These are phyloP conservation scores for Fusarium subglutinans DNA, from an alignment of 2,329 filamentous ascomycete species.

Conservation along the genomic window DNA sequence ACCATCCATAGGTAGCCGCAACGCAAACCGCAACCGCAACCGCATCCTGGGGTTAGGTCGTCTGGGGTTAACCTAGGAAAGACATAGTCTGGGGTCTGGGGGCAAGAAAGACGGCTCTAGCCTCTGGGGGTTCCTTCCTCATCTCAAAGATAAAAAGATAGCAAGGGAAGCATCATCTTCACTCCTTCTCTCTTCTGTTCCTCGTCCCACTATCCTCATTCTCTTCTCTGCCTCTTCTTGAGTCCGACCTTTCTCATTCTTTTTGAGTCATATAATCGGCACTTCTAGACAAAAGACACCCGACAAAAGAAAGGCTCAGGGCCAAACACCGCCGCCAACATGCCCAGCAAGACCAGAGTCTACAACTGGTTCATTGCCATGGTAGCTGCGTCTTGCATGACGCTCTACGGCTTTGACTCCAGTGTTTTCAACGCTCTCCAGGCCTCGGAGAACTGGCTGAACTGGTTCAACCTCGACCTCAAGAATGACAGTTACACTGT, in stretches of 20 bases:
- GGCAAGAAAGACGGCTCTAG: constrained; percentile 21
- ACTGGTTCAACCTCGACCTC: constrained; percentile 65
- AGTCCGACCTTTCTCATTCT: neutral
- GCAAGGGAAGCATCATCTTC: constrained; percentile 8
- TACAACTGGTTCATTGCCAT: constrained; percentile 67
- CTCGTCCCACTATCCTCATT: constrained; percentile 4
- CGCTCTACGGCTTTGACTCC: constrained; percentile 78
- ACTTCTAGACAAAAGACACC: neutral
- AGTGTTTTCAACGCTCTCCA: constrained; percentile 79
- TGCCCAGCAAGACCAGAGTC: constrained; percentile 47
- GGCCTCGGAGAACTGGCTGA: constrained; percentile 72
- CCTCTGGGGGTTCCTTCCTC: constrained; percentile 15
- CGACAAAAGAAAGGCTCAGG: neutral
- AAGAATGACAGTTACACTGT: constrained; percentile 56
- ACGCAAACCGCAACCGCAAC: neutral
- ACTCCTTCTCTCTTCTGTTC: constrained; percentile 4
- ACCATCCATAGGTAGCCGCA: neutral
- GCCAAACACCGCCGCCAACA: constrained; percentile 43
- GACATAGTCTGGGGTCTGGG: constrained; percentile 22
- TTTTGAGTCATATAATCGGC: neutral
- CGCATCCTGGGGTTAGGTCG: constrained; percentile 27
- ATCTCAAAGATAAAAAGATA: constrained; percentile 33
- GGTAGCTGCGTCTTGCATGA: constrained; percentile 78
- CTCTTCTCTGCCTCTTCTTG: neutral
- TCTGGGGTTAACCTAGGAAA: constrained; percentile 6